Evolutionary conservation across 2,329 filamentous ascomycete genomes (phyloP).

Genomic region (Diaporthe citrichinensis): DNA sequence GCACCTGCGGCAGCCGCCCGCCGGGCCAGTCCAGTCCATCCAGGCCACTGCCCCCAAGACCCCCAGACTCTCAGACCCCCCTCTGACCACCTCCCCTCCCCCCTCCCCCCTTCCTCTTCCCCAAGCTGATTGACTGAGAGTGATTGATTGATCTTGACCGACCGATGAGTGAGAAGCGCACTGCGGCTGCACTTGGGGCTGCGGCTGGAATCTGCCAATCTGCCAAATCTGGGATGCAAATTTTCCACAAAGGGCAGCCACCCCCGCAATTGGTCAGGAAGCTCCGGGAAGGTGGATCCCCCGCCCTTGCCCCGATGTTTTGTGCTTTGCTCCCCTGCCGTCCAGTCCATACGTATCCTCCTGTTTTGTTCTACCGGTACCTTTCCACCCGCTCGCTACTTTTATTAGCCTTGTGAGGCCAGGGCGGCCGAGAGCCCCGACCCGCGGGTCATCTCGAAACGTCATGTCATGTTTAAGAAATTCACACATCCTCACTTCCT

Average conservation of each 20-base stretch:
- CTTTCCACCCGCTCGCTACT: not conserved
- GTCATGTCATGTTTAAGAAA: conserved; percentile 35
- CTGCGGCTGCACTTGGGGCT: conserved; percentile 25
- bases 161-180: not conserved
- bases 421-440: conserved; percentile 34
- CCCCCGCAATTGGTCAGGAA: conserved; percentile 26
- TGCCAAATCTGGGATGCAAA: conserved; percentile 34
- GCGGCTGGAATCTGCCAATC: conserved; percentile 29
- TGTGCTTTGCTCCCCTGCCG: not conserved
- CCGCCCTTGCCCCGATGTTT: not conserved
- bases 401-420: conserved; percentile 25
- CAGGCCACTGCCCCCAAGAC: not conserved
- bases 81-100: not conserved
- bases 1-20: conserved; percentile 5
- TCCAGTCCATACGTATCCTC: not conserved
- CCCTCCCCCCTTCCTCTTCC: not conserved
- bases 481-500: conserved; percentile 24
- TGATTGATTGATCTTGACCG: not conserved
- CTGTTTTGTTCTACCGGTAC: not conserved
- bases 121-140: not conserved
- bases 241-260: conserved; percentile 28
- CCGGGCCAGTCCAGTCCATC: not conserved
- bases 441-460: conserved; percentile 36
- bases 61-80: not conserved
- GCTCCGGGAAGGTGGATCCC: conserved; percentile 7